Evolutionary conservation across 2,329 filamentous ascomycete genomes (phyloP), one percentile per base, ranked within the genome.

Genomic region (Exophiala sp.): DNA sequence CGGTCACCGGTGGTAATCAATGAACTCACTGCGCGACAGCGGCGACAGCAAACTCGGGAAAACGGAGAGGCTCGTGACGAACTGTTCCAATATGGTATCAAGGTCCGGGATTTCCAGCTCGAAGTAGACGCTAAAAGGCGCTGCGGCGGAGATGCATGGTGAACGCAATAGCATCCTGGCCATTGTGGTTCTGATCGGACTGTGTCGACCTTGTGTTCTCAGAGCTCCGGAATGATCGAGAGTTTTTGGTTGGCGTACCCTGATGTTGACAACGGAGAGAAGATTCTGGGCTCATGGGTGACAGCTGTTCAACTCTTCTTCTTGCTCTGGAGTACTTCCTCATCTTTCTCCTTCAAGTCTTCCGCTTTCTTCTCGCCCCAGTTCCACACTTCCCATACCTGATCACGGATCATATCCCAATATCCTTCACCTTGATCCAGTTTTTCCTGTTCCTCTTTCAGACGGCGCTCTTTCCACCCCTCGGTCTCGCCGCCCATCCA

Each of bases 371-470:
- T 57, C 47, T 57, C 51, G n/a, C 52, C 62, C 62, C 58, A 54
- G 42, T 71, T 54, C 72, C 72, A 52, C 62, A 73, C 63, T 66
- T 70, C 72, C 24, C 68, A 71, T 1, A 66, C 69, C 68, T 76
- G 70, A 55, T 75, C 71, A 58, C 68, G 66, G 47, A 75, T 76
- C 67, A 75, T 65, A 66, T 72, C 70, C 0, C 71, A 67, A 65
- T 76, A 76, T 1, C 72, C 71, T 57, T 72, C 74, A 38, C 67
- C 65, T 46, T 65, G 57, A 38, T 59, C 62, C 21, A 68, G 62
- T 45, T 71, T 72, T 42, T 73, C 69, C 63, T 66, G 64, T 51
- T 64, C 70, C 52, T 74, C 72, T 40, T 66, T 68, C 35, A 72
- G 68, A 58, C 69, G 69, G 49, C 57, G 71, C 44, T 71, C 68